Percentiles rank a stretch among this genome's conserved stretches.
Evolutionary conservation across 257 asterid genomes (phyloP).

Genomic region (Salvia miltiorrhiza): DNA sequence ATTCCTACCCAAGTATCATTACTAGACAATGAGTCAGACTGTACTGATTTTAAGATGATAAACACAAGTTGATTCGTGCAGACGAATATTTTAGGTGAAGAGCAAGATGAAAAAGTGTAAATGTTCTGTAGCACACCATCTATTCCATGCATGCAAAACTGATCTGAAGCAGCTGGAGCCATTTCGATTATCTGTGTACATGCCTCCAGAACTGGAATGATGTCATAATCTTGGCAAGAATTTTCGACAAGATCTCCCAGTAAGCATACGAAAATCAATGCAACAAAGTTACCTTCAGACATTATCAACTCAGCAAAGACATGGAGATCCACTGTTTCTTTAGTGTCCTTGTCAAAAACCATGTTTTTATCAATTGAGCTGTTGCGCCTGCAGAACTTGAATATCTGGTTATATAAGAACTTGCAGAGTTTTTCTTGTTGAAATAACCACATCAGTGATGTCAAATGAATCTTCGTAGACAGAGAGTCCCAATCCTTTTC

Average conservation of each 20-base stretch:
- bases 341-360: conserved; percentile 29
- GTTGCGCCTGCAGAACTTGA: conserved; percentile 56
- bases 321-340: conserved; percentile 40
- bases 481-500: conserved; percentile 80
- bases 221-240: conserved; percentile 45
- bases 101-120: conserved; percentile 31
- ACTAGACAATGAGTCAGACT: conserved; percentile 50
- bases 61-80: conserved; percentile 49
- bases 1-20: conserved; percentile 71
- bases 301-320: conserved; percentile 64
- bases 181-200: conserved; percentile 48
- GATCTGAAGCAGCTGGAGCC: conserved; percentile 73
- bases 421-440: conserved; percentile 84
- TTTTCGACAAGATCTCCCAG: conserved; percentile 57
- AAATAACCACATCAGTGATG: conserved; percentile 83
- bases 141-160: conserved; percentile 65
- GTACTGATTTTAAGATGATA: conserved; percentile 48
- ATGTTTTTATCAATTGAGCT: conserved; percentile 28
- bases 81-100: conserved; percentile 46
- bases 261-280: conserved; percentile 49
- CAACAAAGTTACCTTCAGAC: conserved; percentile 59
- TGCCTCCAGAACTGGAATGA: conserved; percentile 50
- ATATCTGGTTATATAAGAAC: conserved; percentile 54
- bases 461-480: conserved; percentile 55
- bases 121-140: conserved; percentile 48